Evolutionary conservation across 495 filamentous ascomycete species (phyloP), one percentile per base, ranked within the genome.

Genomic region (Aspergillus carlsbadensis): DNA sequence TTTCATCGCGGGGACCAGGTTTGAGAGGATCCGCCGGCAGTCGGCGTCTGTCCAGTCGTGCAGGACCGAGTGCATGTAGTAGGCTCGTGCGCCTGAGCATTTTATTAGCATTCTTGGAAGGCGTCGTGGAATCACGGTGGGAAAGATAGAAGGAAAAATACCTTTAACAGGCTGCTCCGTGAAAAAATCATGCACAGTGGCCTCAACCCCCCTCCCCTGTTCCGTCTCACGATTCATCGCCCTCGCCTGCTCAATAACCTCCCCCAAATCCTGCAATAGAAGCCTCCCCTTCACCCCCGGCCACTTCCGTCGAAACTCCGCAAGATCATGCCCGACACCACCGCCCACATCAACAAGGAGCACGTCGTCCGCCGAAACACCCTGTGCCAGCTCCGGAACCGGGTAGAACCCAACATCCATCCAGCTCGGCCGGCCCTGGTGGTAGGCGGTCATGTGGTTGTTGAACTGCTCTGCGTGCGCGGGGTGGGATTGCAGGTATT

Each of bases 291-390:
- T 60, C 2, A 64, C 42, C 22, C 67, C 15, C 8, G 73, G 65
- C 58, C 62, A 69, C 36, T 67, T 70, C 39, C 60, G 54, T 1
- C 36, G 59, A 57, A 86, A 79, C n/a, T 70, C 67, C 1, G 65
- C 47, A 0, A 84, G 59, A 54, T 86, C 78, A 24, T 84, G 76
- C 2, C 82, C 82, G 1, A 72, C 43, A 24, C 68, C 70, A 2
- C 81, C 83, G 37, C 75, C 83, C 1, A 85, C 66, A 62, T 87
- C 84, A 11, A 86, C 79, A 2, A 81, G 58, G 5, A 78, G 55
- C 3, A 67, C 62, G 3, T 60, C 60, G 1, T 67, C 37, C 29
- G 6, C 47, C 39, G 3, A 50, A 29, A 4, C 26, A 29, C 4
- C 70, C 10, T 67, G 35, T 14, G 72, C 34, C 0, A 83, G 70